These are phyloP conservation scores for Aspergillus caelatus DNA, from an alignment of 2,329 filamentous ascomycete species.

Conservation along the genomic window DNA sequence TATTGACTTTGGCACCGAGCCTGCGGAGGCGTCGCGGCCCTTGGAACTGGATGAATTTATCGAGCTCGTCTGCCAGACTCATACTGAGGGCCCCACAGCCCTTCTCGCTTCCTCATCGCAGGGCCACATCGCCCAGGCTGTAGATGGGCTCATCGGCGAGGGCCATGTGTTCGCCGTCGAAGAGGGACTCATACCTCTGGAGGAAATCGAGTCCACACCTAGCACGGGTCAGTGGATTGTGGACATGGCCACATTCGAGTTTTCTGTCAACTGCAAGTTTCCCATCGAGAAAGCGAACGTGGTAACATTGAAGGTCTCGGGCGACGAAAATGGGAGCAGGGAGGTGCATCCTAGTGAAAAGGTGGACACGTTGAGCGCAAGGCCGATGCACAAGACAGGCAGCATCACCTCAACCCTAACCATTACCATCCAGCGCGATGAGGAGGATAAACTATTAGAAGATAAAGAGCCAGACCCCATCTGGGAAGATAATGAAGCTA, in stretches of 20 bases:
- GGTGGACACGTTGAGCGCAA: background rate
- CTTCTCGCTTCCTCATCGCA: background rate
- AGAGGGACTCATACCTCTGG: background rate
- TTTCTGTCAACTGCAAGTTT: constrained; percentile 12
- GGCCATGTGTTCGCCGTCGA: background rate
- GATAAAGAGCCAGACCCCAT: too few species aligned
- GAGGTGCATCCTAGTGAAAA: background rate
- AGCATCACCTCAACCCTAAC: background rate
- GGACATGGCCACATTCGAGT: background rate
- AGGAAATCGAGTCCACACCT: background rate
- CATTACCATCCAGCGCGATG: background rate
- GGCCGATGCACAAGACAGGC: background rate
- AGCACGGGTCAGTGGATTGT: constrained; percentile 1
- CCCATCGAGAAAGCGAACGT: background rate
- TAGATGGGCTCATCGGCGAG: background rate
- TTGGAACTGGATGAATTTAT: background rate
- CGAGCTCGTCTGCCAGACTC: background rate
- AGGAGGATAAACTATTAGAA: background rate
- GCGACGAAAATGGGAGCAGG: background rate
- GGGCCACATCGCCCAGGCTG: background rate
- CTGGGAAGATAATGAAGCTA: background rate
- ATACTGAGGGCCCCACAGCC: background rate
- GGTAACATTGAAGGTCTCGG: background rate
- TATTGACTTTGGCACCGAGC: constrained; percentile 22
- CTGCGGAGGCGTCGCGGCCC: background rate